phyloP scores from a whole-genome alignment of 192 early-diverging fungal genomes.

The Coemansia asiatica region DNA sequence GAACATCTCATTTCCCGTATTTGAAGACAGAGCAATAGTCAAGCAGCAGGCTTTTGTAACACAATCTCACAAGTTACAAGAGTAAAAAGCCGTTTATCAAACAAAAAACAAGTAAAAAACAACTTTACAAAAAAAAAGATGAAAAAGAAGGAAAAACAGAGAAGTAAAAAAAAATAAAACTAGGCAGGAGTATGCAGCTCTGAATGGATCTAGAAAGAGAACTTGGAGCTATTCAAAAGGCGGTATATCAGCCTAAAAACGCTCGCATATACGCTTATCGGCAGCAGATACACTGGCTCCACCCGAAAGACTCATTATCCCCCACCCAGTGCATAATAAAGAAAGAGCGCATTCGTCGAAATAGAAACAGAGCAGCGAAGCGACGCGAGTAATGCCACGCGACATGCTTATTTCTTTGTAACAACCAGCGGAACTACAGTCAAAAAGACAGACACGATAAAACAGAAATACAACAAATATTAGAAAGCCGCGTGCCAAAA shows the following conservation, averaged over 20 bases:
- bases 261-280: neutral
- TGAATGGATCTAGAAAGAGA: conserved; percentile 6
- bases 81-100: neutral
- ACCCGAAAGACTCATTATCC: neutral
- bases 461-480: neutral
- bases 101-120: neutral
- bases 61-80: too few relatives aligned
- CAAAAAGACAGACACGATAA: neutral
- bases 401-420: conserved; percentile 20
- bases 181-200: conserved; percentile 1
- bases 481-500: too few relatives aligned
- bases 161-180: conserved; percentile 13
- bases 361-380: neutral
- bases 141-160: conserved; percentile 5
- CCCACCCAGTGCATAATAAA: neutral
- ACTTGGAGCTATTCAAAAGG: neutral
- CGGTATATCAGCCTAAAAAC: neutral
- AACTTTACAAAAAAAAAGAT: conserved; percentile 7
- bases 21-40: too few relatives aligned
- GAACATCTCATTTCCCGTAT: too few relatives aligned
- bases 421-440: conserved; percentile 30
- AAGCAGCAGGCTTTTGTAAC: too few relatives aligned
- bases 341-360: neutral
- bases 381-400: neutral
- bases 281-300: neutral